phyloP scores from a whole-genome alignment of 768 basidiomycete genomes.

The Pisolithus marmoratus region DNA sequence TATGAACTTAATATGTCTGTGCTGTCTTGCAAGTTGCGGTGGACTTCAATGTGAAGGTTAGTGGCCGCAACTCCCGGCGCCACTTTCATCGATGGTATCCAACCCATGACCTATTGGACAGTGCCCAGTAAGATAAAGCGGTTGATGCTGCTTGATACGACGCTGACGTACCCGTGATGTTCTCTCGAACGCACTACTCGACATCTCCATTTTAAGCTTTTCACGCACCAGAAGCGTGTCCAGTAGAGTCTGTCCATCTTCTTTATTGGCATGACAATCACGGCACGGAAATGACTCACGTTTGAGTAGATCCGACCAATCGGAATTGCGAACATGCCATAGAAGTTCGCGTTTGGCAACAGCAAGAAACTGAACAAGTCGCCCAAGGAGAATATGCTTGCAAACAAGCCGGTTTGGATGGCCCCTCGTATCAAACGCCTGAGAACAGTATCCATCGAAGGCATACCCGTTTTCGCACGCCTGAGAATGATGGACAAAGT shows the following conservation, averaged over 20 bases:
- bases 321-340: conserved; percentile 32
- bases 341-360: conserved; percentile 25
- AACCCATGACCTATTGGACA: no score
- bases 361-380: conserved; percentile 36
- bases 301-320: conserved; percentile 39
- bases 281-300: conserved; percentile 19
- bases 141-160: background rate
- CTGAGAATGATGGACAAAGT: conserved; percentile 28
- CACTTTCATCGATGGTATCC: no score
- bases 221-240: conserved; percentile 39
- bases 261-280: background rate
- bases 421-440: conserved; percentile 50
- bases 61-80: no score
- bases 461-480: conserved; percentile 42
- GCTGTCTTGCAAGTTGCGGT: no score
- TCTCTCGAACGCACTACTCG: background rate
- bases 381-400: conserved; percentile 42
- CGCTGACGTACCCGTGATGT: background rate
- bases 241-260: conserved; percentile 31
- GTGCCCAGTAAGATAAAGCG: no score
- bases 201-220: conserved; percentile 24
- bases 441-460: conserved; percentile 44
- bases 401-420: conserved; percentile 48
- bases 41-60: no score
- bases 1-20: no score